phyloP scores from a whole-genome alignment of 352 stramenopile genomes.

The Pythium myriotylum region DNA sequence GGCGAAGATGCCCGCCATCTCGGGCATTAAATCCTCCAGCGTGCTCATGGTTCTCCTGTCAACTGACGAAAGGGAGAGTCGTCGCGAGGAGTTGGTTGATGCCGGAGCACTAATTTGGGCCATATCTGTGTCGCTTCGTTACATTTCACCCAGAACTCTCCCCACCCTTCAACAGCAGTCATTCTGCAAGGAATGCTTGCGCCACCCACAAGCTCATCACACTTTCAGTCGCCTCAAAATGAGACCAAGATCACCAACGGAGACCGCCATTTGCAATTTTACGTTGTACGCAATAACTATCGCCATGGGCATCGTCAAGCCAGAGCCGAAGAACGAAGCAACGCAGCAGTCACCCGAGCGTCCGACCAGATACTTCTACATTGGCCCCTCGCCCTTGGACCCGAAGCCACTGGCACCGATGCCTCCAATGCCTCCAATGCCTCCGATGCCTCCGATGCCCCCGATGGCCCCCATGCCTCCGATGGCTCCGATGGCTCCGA shows the following conservation, averaged over 20 bases:
- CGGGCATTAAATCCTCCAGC: constrained; percentile 67
- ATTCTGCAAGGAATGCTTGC: no score
- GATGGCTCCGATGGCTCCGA: neutral
- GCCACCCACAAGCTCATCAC: no score
- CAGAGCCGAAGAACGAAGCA: neutral
- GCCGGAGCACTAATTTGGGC: no score
- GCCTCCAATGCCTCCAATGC: constrained; percentile 1
- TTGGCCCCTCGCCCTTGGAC: neutral
- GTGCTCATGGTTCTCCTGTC: constrained; percentile 47
- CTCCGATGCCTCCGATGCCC: neutral
- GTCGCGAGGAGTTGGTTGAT: no score
- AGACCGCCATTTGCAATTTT: no score
- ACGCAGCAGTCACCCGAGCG: neutral
- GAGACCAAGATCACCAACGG: no score
- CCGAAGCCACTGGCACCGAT: neutral
- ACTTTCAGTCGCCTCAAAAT: no score
- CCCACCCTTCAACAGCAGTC: no score
- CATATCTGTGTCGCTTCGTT: no score
- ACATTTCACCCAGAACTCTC: no score
- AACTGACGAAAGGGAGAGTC: no score
- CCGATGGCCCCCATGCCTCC: neutral
- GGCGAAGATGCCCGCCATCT: constrained; percentile 60
- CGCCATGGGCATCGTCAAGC: neutral
- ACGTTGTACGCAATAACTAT: no score
- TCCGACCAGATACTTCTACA: neutral